These are phyloP conservation scores for Rhizopogon vesiculosus DNA, from an alignment of 768 basidiomycete genomes.

Conservation along the genomic window DNA sequence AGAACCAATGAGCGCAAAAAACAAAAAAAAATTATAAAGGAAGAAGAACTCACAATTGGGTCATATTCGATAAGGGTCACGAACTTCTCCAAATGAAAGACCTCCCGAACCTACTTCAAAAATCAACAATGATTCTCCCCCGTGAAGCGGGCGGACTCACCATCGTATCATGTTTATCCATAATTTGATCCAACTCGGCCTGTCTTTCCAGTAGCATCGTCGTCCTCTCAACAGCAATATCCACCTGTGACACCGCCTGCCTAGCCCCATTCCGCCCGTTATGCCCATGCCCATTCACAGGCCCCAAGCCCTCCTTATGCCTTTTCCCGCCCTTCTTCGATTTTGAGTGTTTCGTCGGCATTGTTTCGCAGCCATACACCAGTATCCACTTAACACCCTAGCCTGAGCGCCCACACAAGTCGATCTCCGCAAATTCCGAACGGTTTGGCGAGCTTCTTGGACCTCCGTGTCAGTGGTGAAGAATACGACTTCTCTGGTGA, in stretches of 20 bases:
- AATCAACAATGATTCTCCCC: not conserved
- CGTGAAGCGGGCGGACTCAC: constrained; percentile 39
- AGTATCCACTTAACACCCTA: not conserved
- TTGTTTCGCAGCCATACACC: constrained; percentile 3
- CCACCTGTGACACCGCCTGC: constrained; percentile 8
- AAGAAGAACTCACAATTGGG: constrained; percentile 49
- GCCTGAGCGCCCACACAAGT: constrained; percentile 14
- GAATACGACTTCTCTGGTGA: constrained; percentile 11
- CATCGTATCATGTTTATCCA: constrained; percentile 67
- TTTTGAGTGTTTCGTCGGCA: constrained; percentile 20
- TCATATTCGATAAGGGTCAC: constrained; percentile 72
- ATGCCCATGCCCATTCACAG: constrained; percentile 1
- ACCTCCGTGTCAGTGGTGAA: constrained; percentile 15
- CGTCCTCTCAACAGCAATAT: constrained; percentile 32
- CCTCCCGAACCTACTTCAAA: constrained; percentile 64
- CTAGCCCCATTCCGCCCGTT: constrained; percentile 3
- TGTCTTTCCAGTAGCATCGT: constrained; percentile 57
- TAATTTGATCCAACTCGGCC: constrained; percentile 49
- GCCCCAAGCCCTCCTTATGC: constrained; percentile 10
- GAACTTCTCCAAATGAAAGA: constrained; percentile 85
- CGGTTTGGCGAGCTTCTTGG: constrained; percentile 61
- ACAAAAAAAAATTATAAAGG: not conserved
- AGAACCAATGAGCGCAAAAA: constrained; percentile 2
- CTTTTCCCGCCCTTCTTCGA: constrained; percentile 3
- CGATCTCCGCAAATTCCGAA: constrained; percentile 65